Evolutionary conservation across 2,329 filamentous ascomycete species (phyloP), one percentile per base, ranked within the genome.

Genomic region (Cercospora berteroae): DNA sequence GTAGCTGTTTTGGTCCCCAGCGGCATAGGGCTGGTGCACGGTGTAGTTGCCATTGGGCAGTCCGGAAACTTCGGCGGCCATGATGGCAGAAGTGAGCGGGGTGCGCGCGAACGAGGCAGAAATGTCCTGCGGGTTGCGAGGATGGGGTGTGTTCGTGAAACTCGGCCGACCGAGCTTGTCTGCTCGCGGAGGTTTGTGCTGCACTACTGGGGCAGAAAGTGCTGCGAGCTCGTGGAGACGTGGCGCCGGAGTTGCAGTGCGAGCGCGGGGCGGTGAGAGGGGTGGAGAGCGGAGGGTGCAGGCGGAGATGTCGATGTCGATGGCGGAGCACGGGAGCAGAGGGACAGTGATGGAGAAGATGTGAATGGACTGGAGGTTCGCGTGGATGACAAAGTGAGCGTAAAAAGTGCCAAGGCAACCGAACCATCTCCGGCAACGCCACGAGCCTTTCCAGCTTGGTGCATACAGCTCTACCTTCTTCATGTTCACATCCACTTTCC

Each of bases 41-140:
- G 77, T 80, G 72, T 84, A 83, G 76, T 76, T 82, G 78, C 83
- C 83, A 71, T 85, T 85, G 74, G 82, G 79, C 71, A 79, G 76
- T 50, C 74, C 69, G 52, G 74, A 68, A 56, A 77, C 75, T 65
- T 82, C 79, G 59, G 79, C 75, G 67, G 80, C 80, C 80, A 81
- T 81, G 63, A 74, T 71, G 63, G 31, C 31, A 55, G 29, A 29
- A 23, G 25, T 20, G 44, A 18, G 60, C 13, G 50, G 31, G 48
- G 31, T 39, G 31, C 16, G 48, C 7, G 61, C 50, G 61, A 29
- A 57, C 44, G 44, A 50, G 44, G 44, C 44, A 23, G 44, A 23
- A 20, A 6, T 50, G 20, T 50, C 44, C 18, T 23, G 23, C 33
- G 50, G 23, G 33, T 39, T 33, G 18, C 65, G 61, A 39, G 60